Conservation (phyloP, 1,284 basidiomycete species). For the Austropuccinia psidii region DNA sequence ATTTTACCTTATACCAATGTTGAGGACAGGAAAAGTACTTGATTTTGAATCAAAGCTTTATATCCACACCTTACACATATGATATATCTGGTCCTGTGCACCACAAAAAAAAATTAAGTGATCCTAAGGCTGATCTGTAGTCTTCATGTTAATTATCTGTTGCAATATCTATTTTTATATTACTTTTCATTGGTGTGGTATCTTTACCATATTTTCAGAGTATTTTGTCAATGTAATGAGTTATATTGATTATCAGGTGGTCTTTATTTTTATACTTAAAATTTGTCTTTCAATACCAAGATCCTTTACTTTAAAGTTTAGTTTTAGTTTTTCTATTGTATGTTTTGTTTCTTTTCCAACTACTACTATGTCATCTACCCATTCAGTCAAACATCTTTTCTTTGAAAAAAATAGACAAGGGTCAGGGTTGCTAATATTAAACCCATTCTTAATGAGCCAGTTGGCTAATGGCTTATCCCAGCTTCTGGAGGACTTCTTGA, state of each 20-base stretch:
- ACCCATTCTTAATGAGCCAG: background rate
- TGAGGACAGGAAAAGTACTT: no score
- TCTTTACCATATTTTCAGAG: background rate
- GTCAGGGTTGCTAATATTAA: background rate
- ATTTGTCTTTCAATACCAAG: background rate
- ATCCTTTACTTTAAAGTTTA: background rate
- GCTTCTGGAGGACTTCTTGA: background rate
- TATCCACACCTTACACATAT: background rate
- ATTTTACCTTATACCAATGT: no score
- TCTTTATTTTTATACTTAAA: constrained; percentile 3
- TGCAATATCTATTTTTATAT: background rate
- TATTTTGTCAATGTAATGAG: background rate
- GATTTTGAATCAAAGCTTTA: no score
- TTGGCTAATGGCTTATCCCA: background rate
- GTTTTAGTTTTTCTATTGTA: background rate
- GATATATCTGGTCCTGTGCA: background rate
- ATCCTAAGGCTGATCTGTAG: background rate
- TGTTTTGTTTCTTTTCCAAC: background rate
- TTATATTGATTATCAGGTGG: background rate
- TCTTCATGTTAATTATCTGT: background rate
- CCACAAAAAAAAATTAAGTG: background rate
- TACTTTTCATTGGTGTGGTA: background rate
- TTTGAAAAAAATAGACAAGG: background rate
- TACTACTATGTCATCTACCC: background rate
- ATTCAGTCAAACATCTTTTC: background rate